Percentiles rank a stretch among this genome's conserved stretches.
phyloP scores from a whole-genome alignment of 257 asterid species.

The Solanum tarijense region DNA sequence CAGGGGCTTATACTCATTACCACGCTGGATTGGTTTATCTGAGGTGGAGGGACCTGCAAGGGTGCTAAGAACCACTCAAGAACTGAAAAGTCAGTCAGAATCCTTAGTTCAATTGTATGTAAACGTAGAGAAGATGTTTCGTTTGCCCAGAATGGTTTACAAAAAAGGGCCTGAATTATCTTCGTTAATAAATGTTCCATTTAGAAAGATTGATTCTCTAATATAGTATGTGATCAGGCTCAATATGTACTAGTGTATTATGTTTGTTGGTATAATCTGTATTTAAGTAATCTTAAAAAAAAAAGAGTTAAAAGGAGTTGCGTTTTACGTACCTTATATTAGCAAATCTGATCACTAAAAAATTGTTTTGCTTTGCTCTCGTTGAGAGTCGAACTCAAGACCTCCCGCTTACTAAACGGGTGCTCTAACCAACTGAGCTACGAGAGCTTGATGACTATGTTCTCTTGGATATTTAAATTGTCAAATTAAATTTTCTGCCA shows the following conservation, averaged over 20 bases:
- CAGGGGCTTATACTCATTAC: conserved; percentile 93
- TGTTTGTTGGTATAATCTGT: neutral
- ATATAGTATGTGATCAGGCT: neutral
- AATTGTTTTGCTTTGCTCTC: conserved; percentile 14
- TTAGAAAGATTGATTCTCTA: neutral
- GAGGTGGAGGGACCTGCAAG: conserved; percentile 78
- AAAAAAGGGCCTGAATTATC: neutral
- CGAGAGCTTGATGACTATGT: conserved; percentile 24
- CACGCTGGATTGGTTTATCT: conserved; percentile 84
- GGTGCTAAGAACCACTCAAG: conserved; percentile 40
- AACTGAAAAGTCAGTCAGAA: neutral
- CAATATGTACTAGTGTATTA: neutral
- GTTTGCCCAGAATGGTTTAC: neutral
- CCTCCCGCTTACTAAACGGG: conserved; percentile 99
- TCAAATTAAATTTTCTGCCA: neutral
- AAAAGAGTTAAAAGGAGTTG: no score
- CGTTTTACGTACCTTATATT: no score
- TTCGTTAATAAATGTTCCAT: neutral
- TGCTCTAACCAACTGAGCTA: conserved; percentile 98
- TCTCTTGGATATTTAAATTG: neutral
- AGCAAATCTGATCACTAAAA: no score
- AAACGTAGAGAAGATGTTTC: neutral
- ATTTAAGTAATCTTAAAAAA: neutral
- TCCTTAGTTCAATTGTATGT: neutral
- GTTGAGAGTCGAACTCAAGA: conserved; percentile 92